Evolutionary conservation across 164 flowering plant species (phyloP), one percentile per base, ranked within the genome.

Genomic region (Cinnamomum micranthum): DNA sequence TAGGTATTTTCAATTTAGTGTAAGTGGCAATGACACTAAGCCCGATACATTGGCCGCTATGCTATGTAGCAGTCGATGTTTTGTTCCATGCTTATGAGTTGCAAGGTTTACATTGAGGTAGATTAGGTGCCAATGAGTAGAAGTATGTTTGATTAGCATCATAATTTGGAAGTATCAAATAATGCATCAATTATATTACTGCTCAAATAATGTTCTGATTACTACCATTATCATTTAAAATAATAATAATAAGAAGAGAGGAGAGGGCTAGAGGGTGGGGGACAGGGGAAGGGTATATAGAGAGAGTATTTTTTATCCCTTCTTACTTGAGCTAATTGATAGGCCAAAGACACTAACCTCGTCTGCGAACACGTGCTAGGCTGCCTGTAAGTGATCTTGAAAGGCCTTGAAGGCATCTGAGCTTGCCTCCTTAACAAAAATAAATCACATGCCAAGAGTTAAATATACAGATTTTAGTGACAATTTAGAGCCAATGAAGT

Each of bases 371-470:
- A 64, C 96, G 92, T 31, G 90, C 80, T 71, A 90, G 84, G 73
- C 87, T 84, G 76, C 47, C 47, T 4, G 89, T 83, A 62, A 91
- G 80, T 60, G 97, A 86, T 83, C 97, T 82, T 60, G 87, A 80
- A n/a, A 76, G 96, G 88, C 77, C 88, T 87, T 15, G 92, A 76
- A 63, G 93, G 92, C n/a, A 89, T 81, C 72, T 76, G 93, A 64
- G 85, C 84, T 87, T 89, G 94, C 70, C 88, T 84, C 86, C 97
- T 92, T 68, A 23, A 74, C 50, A 15, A 25, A 73, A 65, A 22
- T n/a, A 20, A 50, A 19, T 31, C 27, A 50, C 65, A 75, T 2
- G 50, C 14, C 11, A 51, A 71, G 28, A 64, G 28, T 22, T n/a
- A n/a, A 25, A 24, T 23, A 23, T 10, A 64, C 27, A 64, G 28